Evolutionary conservation across 2,329 filamentous ascomycete species (phyloP), one percentile per base, ranked within the genome.

Genomic region (Elsinoe australis): DNA sequence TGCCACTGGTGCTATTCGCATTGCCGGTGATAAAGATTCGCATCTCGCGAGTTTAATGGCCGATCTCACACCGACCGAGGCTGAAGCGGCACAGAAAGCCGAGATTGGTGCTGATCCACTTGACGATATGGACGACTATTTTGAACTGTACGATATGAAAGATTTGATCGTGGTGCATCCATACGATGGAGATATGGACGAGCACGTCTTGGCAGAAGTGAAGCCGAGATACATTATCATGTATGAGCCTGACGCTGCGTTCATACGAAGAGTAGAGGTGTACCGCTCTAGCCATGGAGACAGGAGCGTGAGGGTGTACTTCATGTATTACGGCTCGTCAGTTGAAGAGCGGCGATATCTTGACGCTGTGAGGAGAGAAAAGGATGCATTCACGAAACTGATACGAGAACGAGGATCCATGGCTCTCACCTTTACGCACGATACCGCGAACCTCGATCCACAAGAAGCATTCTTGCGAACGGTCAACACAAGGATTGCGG

Each of bases 141-240:
- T 89, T 62, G 79, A 92, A 63, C 74, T 96, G 24, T 95, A 90
- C 63, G 86, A 94, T 48, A 92, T 94, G 80, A 78, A 87, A 56
- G 86, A 95, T 55, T 71, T 96, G 15, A 75, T 96, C 9, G 80
- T 95, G 32, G 75, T 96, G 14, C 92, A 96, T 63, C 85, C 92
- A 1, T 98, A 95, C 63, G 88, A 95, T 51, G 89, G 89, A 8
- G 92, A 96, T 62, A 84, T 90, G 70, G 92, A 98, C 63, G 92
- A 96, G 62, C 87, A 94, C 63, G 76, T 96, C n/a, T 76, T 98
- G 1, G 90, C 98, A 63, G 92, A 98, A 66, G 75, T 92, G 50
- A 88, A 86, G 60, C 92, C 92, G 26, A 82, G 86, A 52, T 95
- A 95, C 65, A 87, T 98, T 51, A 85, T 98, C 68, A 96, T 98